phyloP scores from a whole-genome alignment of 179 eudicot genomes.

The Sideroxylon spinosum region DNA sequence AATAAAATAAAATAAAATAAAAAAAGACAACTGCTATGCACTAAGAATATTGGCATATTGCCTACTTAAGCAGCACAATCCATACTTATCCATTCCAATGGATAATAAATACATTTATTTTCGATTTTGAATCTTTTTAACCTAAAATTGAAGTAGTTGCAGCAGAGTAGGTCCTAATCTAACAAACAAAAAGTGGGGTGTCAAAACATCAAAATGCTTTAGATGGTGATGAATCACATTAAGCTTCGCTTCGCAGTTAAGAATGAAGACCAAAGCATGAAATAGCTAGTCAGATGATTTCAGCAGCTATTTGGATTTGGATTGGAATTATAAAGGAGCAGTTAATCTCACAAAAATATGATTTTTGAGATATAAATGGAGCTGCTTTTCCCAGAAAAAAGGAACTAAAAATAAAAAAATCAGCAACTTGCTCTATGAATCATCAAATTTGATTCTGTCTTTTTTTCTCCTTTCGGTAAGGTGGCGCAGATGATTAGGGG shows the following conservation, averaged over 20 bases:
- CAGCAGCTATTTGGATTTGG: too few species aligned
- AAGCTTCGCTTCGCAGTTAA: constrained; percentile 3
- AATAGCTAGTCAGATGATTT: too few species aligned
- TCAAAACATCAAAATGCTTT: background rate
- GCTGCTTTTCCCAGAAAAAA: too few species aligned
- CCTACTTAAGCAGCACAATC: background rate
- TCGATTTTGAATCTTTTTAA: background rate
- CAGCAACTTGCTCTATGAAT: background rate
- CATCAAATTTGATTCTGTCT: background rate
- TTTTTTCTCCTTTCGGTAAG: background rate
- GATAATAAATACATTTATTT: background rate
- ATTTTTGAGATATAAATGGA: background rate
- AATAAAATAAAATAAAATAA: background rate
- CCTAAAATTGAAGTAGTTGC: background rate
- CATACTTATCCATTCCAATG: constrained; percentile 12
- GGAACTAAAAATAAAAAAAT: background rate
- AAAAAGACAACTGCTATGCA: background rate
- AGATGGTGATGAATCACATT: background rate
- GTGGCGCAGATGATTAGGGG: background rate
- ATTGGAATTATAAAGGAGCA: background rate
- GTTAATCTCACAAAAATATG: background rate
- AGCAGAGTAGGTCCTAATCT: background rate
- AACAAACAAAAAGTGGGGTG: background rate
- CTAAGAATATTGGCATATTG: background rate
- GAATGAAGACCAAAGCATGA: constrained; percentile 2